Conservation (phyloP, 208 protist species). For the Trypanosoma cruzi region DNA sequence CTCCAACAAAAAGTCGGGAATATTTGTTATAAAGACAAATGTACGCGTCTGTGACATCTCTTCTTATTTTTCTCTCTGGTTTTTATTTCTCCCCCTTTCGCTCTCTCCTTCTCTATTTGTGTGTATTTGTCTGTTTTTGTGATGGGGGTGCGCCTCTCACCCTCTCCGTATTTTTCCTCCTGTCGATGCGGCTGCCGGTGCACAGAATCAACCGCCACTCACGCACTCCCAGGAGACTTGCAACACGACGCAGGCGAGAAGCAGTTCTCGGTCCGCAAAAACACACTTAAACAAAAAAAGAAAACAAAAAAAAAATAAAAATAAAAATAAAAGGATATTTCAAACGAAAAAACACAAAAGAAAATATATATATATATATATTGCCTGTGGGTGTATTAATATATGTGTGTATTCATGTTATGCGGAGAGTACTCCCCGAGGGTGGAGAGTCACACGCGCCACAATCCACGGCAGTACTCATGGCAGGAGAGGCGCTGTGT, state of each 20-base stretch:
- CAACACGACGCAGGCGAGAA: too few relatives aligned
- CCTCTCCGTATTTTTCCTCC: too few relatives aligned
- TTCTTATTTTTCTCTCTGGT: not conserved
- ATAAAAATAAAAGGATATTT: conserved; percentile 1
- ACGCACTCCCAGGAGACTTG: too few relatives aligned
- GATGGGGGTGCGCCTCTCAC: too few relatives aligned
- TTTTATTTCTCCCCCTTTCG: conserved; percentile 1
- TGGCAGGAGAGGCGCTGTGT: not conserved
- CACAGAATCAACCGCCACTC: too few relatives aligned
- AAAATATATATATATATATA: not conserved
- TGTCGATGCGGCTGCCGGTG: too few relatives aligned
- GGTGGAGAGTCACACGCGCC: too few relatives aligned
- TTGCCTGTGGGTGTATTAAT: not conserved
- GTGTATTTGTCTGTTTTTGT: too few relatives aligned
- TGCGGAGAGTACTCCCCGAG: too few relatives aligned
- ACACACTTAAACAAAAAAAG: not conserved
- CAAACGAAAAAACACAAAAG: conserved; percentile 18
- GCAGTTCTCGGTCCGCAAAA: too few relatives aligned
- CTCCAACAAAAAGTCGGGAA: conserved; percentile 78
- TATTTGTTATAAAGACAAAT: conserved; percentile 90
- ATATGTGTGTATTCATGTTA: not conserved
- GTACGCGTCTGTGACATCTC: conserved; percentile 44
- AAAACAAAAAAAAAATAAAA: not conserved
- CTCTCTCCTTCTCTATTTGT: not conserved
- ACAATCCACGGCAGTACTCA: not conserved